Base-by-base conservation (phyloP, 2,329 filamentous ascomycete genomes). In the Neofusicoccum laricinum region DNA sequence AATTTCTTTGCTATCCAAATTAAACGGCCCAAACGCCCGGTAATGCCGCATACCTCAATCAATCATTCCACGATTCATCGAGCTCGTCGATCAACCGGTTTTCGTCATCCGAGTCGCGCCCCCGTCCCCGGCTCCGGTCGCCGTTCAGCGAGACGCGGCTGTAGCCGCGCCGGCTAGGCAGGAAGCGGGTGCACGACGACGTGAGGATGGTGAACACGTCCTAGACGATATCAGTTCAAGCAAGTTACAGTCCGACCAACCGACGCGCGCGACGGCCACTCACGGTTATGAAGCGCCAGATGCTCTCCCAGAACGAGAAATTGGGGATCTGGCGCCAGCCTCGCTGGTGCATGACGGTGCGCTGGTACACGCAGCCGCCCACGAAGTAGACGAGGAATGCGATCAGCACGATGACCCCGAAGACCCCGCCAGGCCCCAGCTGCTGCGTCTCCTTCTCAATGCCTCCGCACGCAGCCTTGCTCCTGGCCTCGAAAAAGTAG, bases 261-360 rank as follows among this genome's bases (percentile, higher is more conserved):
- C 48, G 61, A 63, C 61, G 40, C 38, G 61, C 61, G 36, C 59
- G 55, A 51, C 53, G 45, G 32, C 19, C 17, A 63, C 85, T 81
- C 85, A 95, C 94, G 83, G 85, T 90, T 71, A 97, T 79, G 75
- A 97, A 96, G 70, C 85, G 88, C 79, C 91, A 88, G 67, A 97
- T 91, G 63, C 92, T 90, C 34, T 92, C 88, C 95, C 95, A 99
- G 70, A 97, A 85, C 70, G 86, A 88, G 80, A 95, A 97, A 79
- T 99, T 98, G 61, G 95, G 95, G 70, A 97, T 81, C 77, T 99
- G 95, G 70, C 91, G 87, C 95, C 94, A 98, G 53, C 95, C 95
- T 67, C 95, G 86, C 71, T 96, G 93, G 76, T 99, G 92, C 78
- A 93, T 90, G 65, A 99, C 93, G 36, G 92, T 96, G 66, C 95